A percentile compares a stretch with the other conserved stretches of the same genome.
Conservation (phyloP, 1,139 yeast genomes). For the Kodamaea arcana region DNA sequence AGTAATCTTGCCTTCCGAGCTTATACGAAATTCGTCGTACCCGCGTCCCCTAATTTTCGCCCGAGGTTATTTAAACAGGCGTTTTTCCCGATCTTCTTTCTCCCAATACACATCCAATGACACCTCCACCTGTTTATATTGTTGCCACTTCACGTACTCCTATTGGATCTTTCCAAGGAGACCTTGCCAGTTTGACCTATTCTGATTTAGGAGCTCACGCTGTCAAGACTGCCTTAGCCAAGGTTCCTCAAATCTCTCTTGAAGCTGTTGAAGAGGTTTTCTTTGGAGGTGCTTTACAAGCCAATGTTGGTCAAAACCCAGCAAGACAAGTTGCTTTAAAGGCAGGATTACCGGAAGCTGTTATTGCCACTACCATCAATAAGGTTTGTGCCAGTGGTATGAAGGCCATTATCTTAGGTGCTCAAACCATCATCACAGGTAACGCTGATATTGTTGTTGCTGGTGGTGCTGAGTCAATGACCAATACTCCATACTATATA, state of each 20-base stretch:
- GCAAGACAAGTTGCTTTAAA: slow-evolving; percentile 95
- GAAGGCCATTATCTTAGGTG: slow-evolving; percentile 86
- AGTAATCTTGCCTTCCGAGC: no score
- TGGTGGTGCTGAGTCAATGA: slow-evolving; percentile 98
- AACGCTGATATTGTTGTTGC: slow-evolving; percentile 89
- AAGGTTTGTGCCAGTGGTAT: slow-evolving; percentile 97
- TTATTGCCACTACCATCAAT: slow-evolving; percentile 86
- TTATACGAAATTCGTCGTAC: no score
- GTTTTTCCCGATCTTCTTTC: no score
- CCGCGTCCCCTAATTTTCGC: no score
- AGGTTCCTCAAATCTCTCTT: slow-evolving; percentile 78
- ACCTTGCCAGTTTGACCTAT: slow-evolving; percentile 66
- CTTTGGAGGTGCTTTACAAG: slow-evolving; percentile 90
- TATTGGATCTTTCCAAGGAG: slow-evolving; percentile 88
- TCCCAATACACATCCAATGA: slow-evolving; percentile 1
- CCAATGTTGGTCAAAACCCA: slow-evolving; percentile 95
- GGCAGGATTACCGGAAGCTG: slow-evolving; percentile 75
- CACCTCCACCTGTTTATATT: slow-evolving; percentile 60
- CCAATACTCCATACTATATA: slow-evolving; percentile 90
- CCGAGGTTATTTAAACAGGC: no score
- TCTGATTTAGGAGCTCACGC: slow-evolving; percentile 91
- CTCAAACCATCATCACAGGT: slow-evolving; percentile 86
- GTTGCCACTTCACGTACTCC: slow-evolving; percentile 94
- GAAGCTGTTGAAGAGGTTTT: slow-evolving; percentile 81
- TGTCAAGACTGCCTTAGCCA: slow-evolving; percentile 79